Evolutionary conservation across 345 rosid genomes (phyloP).

Genomic region (Gossypium australe): DNA sequence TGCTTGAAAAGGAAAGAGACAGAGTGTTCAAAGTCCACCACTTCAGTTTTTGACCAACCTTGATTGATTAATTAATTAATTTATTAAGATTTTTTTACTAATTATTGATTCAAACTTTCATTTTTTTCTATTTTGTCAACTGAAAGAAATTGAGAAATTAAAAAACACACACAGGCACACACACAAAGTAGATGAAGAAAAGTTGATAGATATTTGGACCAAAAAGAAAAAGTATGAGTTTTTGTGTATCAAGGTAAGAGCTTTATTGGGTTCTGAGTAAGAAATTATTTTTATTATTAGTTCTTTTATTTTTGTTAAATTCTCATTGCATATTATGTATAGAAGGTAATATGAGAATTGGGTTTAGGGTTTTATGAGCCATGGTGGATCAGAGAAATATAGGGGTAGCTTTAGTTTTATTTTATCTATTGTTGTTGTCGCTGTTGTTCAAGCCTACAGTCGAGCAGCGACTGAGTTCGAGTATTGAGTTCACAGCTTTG

Average conservation of each 20-base stretch:
- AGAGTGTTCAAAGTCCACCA: slow-evolving; percentile 16
- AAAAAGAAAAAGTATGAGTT: slow-evolving; percentile 18
- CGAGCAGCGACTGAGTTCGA: slow-evolving; percentile 49
- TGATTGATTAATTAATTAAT: slow-evolving; percentile 7
- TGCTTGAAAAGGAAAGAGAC: neutral
- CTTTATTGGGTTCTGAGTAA: slow-evolving; percentile 13
- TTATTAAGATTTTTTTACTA: slow-evolving; percentile 16
- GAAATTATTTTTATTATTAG: slow-evolving; percentile 14
- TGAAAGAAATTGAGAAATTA: slow-evolving; percentile 21
- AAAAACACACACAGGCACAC: slow-evolving; percentile 15
- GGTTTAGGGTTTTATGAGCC: slow-evolving; percentile 29
- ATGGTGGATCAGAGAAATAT: slow-evolving; percentile 55
- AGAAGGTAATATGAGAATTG: slow-evolving; percentile 10
- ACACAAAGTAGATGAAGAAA: slow-evolving; percentile 11
- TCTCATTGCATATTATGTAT: slow-evolving; percentile 19
- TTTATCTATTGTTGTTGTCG: slow-evolving; percentile 33
- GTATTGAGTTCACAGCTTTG: slow-evolving; percentile 50
- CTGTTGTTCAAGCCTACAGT: slow-evolving; percentile 45
- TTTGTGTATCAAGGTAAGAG: slow-evolving; percentile 30
- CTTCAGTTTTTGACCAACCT: slow-evolving; percentile 31
- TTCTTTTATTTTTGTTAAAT: slow-evolving; percentile 17
- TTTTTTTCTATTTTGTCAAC: slow-evolving; percentile 25
- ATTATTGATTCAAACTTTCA: neutral
- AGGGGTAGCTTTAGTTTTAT: slow-evolving; percentile 30
- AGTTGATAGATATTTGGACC: slow-evolving; percentile 24